Evolutionary conservation across 2,329 filamentous ascomycete genomes (phyloP).

Genomic region (Monosporascus sp.): DNA sequence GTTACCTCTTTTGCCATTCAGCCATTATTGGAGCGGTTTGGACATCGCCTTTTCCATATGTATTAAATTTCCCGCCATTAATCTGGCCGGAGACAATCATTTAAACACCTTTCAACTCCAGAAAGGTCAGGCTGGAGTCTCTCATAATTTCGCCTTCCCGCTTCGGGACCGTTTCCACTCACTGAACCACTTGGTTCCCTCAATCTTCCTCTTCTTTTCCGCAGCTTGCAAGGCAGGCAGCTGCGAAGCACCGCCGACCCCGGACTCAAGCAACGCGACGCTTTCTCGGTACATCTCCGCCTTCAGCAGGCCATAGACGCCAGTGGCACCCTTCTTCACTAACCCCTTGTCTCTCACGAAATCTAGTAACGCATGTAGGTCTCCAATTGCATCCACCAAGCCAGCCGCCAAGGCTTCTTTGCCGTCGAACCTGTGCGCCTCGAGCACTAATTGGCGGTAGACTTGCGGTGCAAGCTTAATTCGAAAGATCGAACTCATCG

Average conservation of each 20-base stretch:
- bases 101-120: background rate
- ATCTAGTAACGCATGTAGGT: slow-evolving; percentile 53
- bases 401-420: slow-evolving; percentile 59
- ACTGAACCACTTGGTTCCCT: slow-evolving; percentile 41
- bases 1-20: too few species aligned
- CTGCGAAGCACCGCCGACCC: slow-evolving; percentile 7
- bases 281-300: slow-evolving; percentile 69
- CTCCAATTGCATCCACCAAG: slow-evolving; percentile 58
- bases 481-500: slow-evolving; percentile 72
- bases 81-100: background rate
- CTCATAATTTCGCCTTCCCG: slow-evolving; percentile 37
- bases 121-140: too few species aligned
- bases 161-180: slow-evolving; percentile 40
- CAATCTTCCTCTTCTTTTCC: slow-evolving; percentile 45
- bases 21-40: too few species aligned
- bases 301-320: slow-evolving; percentile 68
- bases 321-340: slow-evolving; percentile 55
- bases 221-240: slow-evolving; percentile 37
- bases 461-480: slow-evolving; percentile 55
- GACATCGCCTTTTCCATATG: too few species aligned
- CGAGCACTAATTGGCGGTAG: slow-evolving; percentile 65
- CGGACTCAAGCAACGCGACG: slow-evolving; percentile 49
- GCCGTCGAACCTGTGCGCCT: slow-evolving; percentile 63
- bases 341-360: slow-evolving; percentile 58
- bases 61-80: too few species aligned